These are phyloP conservation scores for Aurantiochytrium sp. DNA, from an alignment of 108 stramenopile species.

Conservation along the genomic window DNA sequence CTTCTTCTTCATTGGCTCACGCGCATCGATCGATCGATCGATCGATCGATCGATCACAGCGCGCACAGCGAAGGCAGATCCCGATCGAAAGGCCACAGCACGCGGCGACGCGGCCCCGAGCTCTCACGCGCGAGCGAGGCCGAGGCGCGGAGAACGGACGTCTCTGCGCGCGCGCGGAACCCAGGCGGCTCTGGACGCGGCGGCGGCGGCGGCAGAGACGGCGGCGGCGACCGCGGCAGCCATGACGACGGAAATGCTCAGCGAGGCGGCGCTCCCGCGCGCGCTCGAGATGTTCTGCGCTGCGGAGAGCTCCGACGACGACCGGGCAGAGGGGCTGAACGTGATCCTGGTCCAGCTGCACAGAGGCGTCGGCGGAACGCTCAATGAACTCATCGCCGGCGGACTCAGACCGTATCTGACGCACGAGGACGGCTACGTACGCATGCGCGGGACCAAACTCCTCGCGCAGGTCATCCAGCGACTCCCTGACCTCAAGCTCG, in stretches of 20 bases:
- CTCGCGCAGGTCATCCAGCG: neutral
- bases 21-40: too few species aligned
- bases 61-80: too few species aligned
- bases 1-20: too few species aligned
- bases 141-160: too few species aligned
- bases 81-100: too few species aligned
- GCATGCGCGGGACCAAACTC: conserved; percentile 10
- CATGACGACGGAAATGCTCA: conserved; percentile 10
- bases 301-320: neutral
- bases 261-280: neutral
- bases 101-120: too few species aligned
- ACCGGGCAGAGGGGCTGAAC: neutral
- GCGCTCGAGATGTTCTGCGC: neutral
- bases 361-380: neutral
- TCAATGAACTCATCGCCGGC: neutral
- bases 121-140: too few species aligned
- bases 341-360: neutral
- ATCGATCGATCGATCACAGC: too few species aligned
- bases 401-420: neutral
- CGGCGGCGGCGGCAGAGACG: neutral
- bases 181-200: neutral
- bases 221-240: neutral
- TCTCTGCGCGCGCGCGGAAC: too few species aligned
- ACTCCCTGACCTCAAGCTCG: neutral
- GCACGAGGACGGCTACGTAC: neutral